Evolutionary conservation across 257 asterid genomes (phyloP), one percentile per base, ranked within the genome.

Genomic region (Ajuga chamaepitys): DNA sequence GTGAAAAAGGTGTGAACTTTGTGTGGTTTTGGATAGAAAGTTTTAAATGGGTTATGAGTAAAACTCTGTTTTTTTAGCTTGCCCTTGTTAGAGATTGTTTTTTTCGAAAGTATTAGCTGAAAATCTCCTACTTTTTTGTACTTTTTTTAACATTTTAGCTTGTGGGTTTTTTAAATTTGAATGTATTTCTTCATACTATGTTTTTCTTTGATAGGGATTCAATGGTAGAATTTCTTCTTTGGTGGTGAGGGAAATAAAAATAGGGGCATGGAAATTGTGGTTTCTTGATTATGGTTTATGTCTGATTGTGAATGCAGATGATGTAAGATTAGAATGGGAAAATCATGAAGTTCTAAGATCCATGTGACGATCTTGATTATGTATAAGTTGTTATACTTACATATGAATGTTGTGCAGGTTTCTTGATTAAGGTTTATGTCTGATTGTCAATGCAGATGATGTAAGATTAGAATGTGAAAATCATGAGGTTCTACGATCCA

Each of bases 1-100:
- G 71, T 64, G 45, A 26, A 1, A 45, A 70, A 55, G 67, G 16
- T 51, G 24, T 44, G 10, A 70, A 30, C 58, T 65, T 66, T 64
- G 9, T n/a, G 62, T 42, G 45, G 48, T 42, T 67, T 51, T 8
- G 13, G 5, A 35, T 45, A 60, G 46, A 67, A 47, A n/a, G 16
- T 17, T 20, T 46, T 9, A 16, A 9, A 16, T 46, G 74, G 59
- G 77, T 3, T 40, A 38, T 38, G n/a, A 13, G 13, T 61, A 22
- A 12, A 24, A 12, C 37, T 59, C 11, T 59, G 51, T 5, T 1
- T 44, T 2, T 58, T 34, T 9, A 9, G 46, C 58, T 28, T 64
- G 64, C 11, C 45, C 24, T 20, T 13, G 46, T 20, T 53, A 2
- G 22, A 22, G 38, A 1, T 40, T 70, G 25, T 57, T 14, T 66